Evolutionary conservation across 108 stramenopile genomes (phyloP).

Genomic region (Discostella stelligeroides): DNA sequence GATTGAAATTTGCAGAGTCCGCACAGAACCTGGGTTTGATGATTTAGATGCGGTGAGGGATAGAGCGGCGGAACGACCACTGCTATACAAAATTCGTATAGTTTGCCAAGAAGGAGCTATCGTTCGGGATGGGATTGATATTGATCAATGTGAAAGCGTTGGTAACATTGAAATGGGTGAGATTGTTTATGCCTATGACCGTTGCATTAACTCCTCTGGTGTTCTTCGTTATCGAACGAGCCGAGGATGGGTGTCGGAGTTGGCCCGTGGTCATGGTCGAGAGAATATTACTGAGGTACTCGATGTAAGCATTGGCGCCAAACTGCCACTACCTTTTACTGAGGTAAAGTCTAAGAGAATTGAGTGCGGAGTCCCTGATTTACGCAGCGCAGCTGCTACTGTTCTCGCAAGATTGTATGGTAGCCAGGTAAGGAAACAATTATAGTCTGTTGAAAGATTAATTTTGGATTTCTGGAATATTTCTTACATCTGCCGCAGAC

Average conservation of each 20-base stretch:
- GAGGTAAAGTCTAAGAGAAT: slow-evolving; percentile 51
- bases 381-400: slow-evolving; percentile 64
- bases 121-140: slow-evolving; percentile 89
- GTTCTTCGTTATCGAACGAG: slow-evolving; percentile 86
- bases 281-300: slow-evolving; percentile 94
- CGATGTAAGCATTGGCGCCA: slow-evolving; percentile 41
- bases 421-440: slow-evolving; percentile 28
- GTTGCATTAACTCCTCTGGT: slow-evolving; percentile 89
- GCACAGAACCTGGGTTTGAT: slow-evolving; percentile 67
- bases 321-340: background rate
- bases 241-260: slow-evolving; percentile 93
- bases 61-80: slow-evolving; percentile 25
- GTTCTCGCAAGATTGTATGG: slow-evolving; percentile 72
- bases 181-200: slow-evolving; percentile 77
- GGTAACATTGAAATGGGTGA: slow-evolving; percentile 89
- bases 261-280: slow-evolving; percentile 87
- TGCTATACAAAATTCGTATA: slow-evolving; percentile 76
- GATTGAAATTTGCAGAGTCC: slow-evolving; percentile 71
- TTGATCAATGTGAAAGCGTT: slow-evolving; percentile 86
- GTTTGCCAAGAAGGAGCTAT: slow-evolving; percentile 91
- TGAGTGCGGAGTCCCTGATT: slow-evolving; percentile 72
- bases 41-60: slow-evolving; percentile 49
- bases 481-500: background rate
- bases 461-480: background rate
- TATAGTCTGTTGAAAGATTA: background rate